phyloP scores from a whole-genome alignment of 2,329 filamentous ascomycete genomes.

The Lasiodiplodia sp. region DNA sequence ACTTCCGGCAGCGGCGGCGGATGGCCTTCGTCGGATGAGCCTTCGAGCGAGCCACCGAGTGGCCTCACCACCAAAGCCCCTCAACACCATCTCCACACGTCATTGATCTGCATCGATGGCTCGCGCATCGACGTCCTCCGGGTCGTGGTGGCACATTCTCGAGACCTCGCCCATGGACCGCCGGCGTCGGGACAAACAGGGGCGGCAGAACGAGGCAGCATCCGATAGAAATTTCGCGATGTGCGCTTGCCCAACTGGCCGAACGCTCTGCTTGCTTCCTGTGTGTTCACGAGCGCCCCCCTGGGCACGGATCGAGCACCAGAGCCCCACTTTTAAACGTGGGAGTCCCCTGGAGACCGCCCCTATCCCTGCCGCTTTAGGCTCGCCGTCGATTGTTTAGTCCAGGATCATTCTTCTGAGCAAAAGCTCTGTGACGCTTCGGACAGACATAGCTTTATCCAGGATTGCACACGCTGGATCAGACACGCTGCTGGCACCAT shows the following conservation, averaged over 20 bases:
- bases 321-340: conserved; percentile 28
- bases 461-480: neutral
- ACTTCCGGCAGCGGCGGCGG: neutral
- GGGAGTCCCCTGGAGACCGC: conserved; percentile 27
- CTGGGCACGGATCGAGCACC: conserved; percentile 25
- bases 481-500: conserved; percentile 29
- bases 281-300: conserved; percentile 19
- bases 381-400: conserved; percentile 5
- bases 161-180: neutral
- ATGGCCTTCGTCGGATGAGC: conserved; percentile 13
- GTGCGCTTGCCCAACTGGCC: neutral
- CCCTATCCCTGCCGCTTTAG: conserved; percentile 27
- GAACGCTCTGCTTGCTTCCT: neutral
- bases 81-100: conserved; percentile 22
- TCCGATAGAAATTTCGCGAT: neutral
- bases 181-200: neutral
- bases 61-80: conserved; percentile 20
- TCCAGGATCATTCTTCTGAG: conserved; percentile 2
- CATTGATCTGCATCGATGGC: conserved; percentile 11
- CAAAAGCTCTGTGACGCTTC: neutral
- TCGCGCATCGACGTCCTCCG: neutral
- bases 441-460: neutral
- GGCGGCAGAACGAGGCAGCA: conserved; percentile 9
- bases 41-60: conserved; percentile 9
- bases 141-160: neutral